phyloP scores from a whole-genome alignment of 225 moss, liverwort and hornwort species.

The Pleurozium schreberi region DNA sequence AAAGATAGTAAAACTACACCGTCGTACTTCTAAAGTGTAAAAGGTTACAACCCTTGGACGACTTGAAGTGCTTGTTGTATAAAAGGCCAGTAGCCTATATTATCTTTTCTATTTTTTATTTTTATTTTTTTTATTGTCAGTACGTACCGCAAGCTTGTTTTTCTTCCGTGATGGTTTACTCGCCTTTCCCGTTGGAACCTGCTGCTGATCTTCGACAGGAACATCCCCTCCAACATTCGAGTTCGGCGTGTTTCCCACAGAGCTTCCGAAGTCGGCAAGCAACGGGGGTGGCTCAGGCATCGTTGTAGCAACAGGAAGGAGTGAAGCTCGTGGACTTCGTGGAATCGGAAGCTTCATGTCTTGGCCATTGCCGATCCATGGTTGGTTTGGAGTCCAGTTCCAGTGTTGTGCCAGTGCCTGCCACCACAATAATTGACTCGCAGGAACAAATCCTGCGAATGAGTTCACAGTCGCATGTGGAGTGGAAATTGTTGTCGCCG shows the following conservation, averaged over 20 bases:
- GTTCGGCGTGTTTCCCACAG: neutral
- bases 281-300: neutral
- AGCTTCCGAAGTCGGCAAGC: neutral
- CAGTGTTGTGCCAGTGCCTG: neutral
- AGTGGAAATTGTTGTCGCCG: neutral
- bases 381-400: neutral
- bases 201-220: neutral
- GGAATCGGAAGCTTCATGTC: neutral
- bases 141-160: neutral
- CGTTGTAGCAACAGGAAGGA: neutral
- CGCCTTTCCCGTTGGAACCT: neutral
- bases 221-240: neutral
- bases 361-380: neutral
- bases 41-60: too few species aligned
- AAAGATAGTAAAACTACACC: too few species aligned
- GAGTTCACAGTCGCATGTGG: neutral
- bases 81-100: neutral
- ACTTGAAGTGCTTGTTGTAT: neutral
- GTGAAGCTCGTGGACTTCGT: neutral
- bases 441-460: neutral
- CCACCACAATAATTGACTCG: neutral
- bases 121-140: too few species aligned
- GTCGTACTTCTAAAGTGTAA: too few species aligned
- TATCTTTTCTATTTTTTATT: neutral
- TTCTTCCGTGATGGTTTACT: neutral